Percentiles rank a stretch among this genome's conserved stretches.
phyloP scores from a whole-genome alignment of 139 green algal species.

The Ettlia oleoabundans region DNA sequence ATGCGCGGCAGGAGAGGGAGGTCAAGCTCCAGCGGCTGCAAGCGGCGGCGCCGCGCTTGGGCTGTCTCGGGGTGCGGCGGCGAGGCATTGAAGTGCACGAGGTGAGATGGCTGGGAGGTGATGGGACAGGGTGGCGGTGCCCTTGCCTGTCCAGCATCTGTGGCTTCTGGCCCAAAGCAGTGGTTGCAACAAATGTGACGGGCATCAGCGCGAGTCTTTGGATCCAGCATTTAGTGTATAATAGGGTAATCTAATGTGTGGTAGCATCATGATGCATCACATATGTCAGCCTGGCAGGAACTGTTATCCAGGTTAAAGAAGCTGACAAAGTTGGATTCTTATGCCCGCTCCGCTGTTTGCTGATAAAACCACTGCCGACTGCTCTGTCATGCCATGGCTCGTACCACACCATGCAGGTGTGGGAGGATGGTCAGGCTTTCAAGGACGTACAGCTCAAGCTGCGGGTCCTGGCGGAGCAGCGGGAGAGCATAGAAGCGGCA shows the following conservation, averaged over 20 bases:
- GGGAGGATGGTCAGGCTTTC: slow-evolving; percentile 85
- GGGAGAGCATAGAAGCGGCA: slow-evolving; percentile 70
- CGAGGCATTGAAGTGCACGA: slow-evolving; percentile 50
- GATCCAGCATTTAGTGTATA: no score
- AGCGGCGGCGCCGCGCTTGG: slow-evolving; percentile 44
- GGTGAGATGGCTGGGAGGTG: not conserved
- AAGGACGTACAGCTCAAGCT: slow-evolving; percentile 54
- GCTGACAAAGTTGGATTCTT: no score
- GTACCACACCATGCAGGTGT: slow-evolving; percentile 68
- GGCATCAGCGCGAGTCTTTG: no score
- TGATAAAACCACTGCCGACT: no score
- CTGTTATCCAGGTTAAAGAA: no score
- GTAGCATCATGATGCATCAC: no score
- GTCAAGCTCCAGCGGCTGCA: slow-evolving; percentile 45
- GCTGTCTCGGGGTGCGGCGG: slow-evolving; percentile 41
- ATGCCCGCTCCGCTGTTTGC: no score
- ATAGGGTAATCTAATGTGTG: no score
- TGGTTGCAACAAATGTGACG: no score
- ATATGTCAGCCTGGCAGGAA: no score
- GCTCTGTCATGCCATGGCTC: no score
- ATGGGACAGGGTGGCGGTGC: not conserved
- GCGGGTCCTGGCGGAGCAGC: slow-evolving; percentile 50
- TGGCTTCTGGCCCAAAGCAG: not conserved
- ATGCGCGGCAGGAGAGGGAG: slow-evolving; percentile 43
- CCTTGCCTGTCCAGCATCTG: not conserved